Percentiles rank a stretch among this genome's conserved stretches.
These are phyloP conservation scores for Arthrinium phaeospermum DNA, from an alignment of 2,329 filamentous ascomycete genomes.

Conservation along the genomic window DNA sequence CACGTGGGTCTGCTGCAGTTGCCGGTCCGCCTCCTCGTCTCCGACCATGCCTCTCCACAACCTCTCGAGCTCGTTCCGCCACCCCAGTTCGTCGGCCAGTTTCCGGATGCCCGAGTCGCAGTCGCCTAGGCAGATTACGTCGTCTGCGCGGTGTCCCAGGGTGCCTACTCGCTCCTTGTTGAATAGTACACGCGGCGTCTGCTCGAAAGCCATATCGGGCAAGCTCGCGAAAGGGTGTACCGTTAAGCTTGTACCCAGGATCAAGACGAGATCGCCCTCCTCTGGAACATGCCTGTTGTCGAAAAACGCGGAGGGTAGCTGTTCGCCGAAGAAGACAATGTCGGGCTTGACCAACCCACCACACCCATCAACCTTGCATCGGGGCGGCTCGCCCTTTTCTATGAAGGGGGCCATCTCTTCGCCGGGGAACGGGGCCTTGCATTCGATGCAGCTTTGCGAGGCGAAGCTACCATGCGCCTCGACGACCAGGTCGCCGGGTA, in stretches of 20 bases:
- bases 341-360: slow-evolving; percentile 87
- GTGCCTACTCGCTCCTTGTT: slow-evolving; percentile 85
- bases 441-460: slow-evolving; percentile 89
- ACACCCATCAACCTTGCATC: slow-evolving; percentile 67
- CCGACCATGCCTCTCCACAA: slow-evolving; percentile 75
- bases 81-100: slow-evolving; percentile 81
- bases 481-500: slow-evolving; percentile 80
- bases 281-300: slow-evolving; percentile 57
- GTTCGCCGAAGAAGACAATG: slow-evolving; percentile 89
- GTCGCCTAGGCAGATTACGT: slow-evolving; percentile 82
- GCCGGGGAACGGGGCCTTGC: slow-evolving; percentile 73
- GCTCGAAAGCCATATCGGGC: slow-evolving; percentile 66
- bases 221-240: slow-evolving; percentile 90
- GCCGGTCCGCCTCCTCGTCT: slow-evolving; percentile 59
- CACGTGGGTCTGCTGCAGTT: slow-evolving; percentile 35
- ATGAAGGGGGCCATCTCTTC: slow-evolving; percentile 77
- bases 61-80: slow-evolving; percentile 80
- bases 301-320: slow-evolving; percentile 67
- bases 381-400: slow-evolving; percentile 69
- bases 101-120: slow-evolving; percentile 83
- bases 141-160: slow-evolving; percentile 78
- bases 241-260: slow-evolving; percentile 86
- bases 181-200: slow-evolving; percentile 79
- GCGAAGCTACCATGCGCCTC: slow-evolving; percentile 98
- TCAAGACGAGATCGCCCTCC: slow-evolving; percentile 76